A percentile compares a stretch with the other conserved stretches of the same genome.
phyloP scores from a whole-genome alignment of 257 asterid species.

The Ligustrum vulgare region DNA sequence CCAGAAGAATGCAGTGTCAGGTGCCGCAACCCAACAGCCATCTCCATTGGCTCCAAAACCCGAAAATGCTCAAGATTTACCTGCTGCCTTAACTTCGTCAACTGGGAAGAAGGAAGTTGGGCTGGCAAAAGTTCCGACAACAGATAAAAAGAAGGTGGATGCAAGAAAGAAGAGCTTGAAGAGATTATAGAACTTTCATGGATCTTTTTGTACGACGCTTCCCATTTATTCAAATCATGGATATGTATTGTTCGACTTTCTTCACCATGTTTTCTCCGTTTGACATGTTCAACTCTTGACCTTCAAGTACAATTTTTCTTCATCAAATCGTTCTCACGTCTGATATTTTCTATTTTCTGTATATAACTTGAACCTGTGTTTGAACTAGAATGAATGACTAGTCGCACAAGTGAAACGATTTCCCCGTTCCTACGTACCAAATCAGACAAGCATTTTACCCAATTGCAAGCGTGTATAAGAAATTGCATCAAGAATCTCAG shows the following conservation, averaged over 20 bases:
- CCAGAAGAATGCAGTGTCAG: conserved; percentile 35
- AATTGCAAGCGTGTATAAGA: conserved; percentile 9
- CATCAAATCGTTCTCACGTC: not conserved
- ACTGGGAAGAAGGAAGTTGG: conserved; percentile 70
- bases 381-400: too few relatives aligned
- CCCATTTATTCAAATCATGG: not conserved
- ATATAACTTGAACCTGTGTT: too few relatives aligned
- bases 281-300: not conserved
- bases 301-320: not conserved
- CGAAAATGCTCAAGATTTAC: conserved; percentile 29
- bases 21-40: conserved; percentile 28
- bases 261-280: not conserved
- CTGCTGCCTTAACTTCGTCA: conserved; percentile 33
- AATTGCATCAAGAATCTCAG: not conserved
- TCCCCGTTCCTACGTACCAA: not conserved
- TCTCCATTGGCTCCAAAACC: conserved; percentile 37
- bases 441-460: too few relatives aligned
- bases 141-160: conserved; percentile 78
- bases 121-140: conserved; percentile 50
- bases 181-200: conserved; percentile 51
- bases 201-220: conserved; percentile 4
- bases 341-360: too few relatives aligned
- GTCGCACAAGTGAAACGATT: too few relatives aligned
- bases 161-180: conserved; percentile 58
- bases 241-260: not conserved